These are phyloP conservation scores for Epichloe uncinata DNA, from an alignment of 2,329 filamentous ascomycete genomes.

Conservation along the genomic window DNA sequence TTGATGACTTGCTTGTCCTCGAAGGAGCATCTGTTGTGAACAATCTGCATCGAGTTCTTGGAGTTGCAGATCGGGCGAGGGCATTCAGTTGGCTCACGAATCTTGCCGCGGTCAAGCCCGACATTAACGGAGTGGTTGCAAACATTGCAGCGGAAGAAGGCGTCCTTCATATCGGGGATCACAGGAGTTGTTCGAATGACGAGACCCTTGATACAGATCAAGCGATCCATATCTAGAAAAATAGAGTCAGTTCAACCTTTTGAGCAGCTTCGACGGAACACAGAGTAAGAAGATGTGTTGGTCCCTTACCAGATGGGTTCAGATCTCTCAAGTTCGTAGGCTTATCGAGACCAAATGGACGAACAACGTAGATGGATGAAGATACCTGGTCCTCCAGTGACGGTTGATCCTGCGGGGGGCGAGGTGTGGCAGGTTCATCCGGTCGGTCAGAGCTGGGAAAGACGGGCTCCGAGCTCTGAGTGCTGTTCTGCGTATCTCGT, in stretches of 20 bases:
- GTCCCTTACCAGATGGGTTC: constrained; percentile 58
- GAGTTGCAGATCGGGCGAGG: constrained; percentile 68
- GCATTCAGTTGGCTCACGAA: constrained; percentile 84
- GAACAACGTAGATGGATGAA: constrained; percentile 67
- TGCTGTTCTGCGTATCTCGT: constrained; percentile 29
- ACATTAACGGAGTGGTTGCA: constrained; percentile 88
- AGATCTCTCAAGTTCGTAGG: constrained; percentile 86
- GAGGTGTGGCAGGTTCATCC: constrained; percentile 29
- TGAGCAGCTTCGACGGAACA: neutral
- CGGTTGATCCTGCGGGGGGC: constrained; percentile 30
- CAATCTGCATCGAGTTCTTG: constrained; percentile 94
- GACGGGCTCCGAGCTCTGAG: constrained; percentile 59
- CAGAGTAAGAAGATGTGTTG: no score
- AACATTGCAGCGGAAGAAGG: constrained; percentile 89
- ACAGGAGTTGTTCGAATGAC: constrained; percentile 93
- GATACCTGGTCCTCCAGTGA: constrained; percentile 72
- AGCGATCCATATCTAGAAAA: constrained; percentile 72
- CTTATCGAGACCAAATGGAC: constrained; percentile 78
- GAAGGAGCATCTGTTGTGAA: constrained; percentile 91
- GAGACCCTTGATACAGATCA: constrained; percentile 87
- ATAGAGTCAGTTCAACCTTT: neutral
- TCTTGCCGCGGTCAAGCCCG: constrained; percentile 88
- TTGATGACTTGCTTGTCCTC: constrained; percentile 99
- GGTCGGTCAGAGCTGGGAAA: constrained; percentile 68
- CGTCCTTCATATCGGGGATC: constrained; percentile 98